phyloP scores from a whole-genome alignment of 208 protist species.

The Wallacemonas collosoma region DNA sequence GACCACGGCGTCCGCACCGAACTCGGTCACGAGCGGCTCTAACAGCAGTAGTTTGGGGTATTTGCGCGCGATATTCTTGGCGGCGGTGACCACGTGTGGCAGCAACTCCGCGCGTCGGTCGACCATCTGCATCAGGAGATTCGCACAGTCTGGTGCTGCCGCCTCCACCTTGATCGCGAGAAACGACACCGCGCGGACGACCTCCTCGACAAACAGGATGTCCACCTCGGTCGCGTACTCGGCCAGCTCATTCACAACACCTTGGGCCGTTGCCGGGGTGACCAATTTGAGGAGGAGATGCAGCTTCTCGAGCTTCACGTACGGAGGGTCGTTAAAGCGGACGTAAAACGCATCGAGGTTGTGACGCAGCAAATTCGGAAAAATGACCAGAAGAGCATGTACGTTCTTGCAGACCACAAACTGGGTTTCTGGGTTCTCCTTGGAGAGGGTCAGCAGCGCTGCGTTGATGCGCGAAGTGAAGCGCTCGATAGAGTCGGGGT shows the following conservation, averaged over 20 bases:
- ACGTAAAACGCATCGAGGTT: constrained; percentile 98
- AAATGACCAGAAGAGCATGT: constrained; percentile 97
- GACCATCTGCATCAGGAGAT: constrained; percentile 74
- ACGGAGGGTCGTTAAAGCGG: constrained; percentile 99
- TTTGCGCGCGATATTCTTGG: constrained; percentile 85
- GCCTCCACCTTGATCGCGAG: constrained; percentile 98
- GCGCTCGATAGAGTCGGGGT: constrained; percentile 53
- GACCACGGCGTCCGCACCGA: constrained; percentile 87
- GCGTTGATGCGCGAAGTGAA: constrained; percentile 94
- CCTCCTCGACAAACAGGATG: constrained; percentile 97
- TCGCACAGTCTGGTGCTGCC: constrained; percentile 94
- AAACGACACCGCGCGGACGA: constrained; percentile 96
- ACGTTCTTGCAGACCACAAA: constrained; percentile 99
- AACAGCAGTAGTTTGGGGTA: constrained; percentile 81
- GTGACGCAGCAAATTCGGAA: constrained; percentile 91
- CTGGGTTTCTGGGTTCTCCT: constrained; percentile 95
- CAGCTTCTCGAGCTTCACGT: constrained; percentile 99
- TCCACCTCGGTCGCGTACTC: constrained; percentile 99
- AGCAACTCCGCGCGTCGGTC: constrained; percentile 60
- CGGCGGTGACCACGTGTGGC: constrained; percentile 72
- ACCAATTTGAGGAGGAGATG: constrained; percentile 98
- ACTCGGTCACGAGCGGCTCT: constrained; percentile 66
- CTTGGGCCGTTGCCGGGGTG: constrained; percentile 91
- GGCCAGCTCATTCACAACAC: constrained; percentile 96
- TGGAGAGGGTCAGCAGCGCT: constrained; percentile 91